Conservation (phyloP, 1,284 basidiomycete species). For the Cryptococcus sp. region DNA sequence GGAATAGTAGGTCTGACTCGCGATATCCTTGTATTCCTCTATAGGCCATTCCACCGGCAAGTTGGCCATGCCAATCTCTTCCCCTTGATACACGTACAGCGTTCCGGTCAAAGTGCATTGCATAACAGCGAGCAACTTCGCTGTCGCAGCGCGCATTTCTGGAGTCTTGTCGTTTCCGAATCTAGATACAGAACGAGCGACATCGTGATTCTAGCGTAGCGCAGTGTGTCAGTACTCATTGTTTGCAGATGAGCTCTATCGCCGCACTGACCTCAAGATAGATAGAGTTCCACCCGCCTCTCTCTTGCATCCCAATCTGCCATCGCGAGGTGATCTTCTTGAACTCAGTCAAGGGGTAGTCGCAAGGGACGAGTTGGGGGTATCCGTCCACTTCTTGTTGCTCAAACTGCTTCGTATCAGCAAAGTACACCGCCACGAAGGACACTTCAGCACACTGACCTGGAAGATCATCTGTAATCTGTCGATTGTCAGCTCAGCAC, state of each 20-base stretch:
- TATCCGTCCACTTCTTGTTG: conserved; percentile 10
- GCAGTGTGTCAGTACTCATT: too few relatives aligned
- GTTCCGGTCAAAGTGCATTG: conserved; percentile 67
- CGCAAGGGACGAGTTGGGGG: conserved; percentile 5
- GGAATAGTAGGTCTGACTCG: conserved; percentile 7
- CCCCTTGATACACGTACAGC: conserved; percentile 67
- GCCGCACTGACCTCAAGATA: conserved; percentile 17
- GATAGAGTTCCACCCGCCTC: conserved; percentile 16
- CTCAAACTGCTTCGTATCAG: conserved; percentile 5
- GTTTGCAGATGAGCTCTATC: neutral
- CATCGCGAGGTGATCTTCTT: conserved; percentile 10
- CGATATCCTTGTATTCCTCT: conserved; percentile 68
- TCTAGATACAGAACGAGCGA: conserved; percentile 63
- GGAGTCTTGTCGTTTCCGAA: conserved; percentile 64
- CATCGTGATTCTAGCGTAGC: conserved; percentile 47
- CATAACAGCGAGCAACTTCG: conserved; percentile 66
- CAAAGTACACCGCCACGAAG: neutral
- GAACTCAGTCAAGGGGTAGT: conserved; percentile 16
- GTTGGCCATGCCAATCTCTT: conserved; percentile 71
- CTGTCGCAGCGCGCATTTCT: conserved; percentile 60
- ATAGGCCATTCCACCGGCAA: conserved; percentile 66
- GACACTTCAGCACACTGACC: neutral
- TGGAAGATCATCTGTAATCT: conserved; percentile 19
- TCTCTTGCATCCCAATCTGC: conserved; percentile 16
- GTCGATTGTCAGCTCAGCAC: neutral